Conservation (phyloP, 805 yeast genomes). For the Kluyveromyces siamensis region DNA sequence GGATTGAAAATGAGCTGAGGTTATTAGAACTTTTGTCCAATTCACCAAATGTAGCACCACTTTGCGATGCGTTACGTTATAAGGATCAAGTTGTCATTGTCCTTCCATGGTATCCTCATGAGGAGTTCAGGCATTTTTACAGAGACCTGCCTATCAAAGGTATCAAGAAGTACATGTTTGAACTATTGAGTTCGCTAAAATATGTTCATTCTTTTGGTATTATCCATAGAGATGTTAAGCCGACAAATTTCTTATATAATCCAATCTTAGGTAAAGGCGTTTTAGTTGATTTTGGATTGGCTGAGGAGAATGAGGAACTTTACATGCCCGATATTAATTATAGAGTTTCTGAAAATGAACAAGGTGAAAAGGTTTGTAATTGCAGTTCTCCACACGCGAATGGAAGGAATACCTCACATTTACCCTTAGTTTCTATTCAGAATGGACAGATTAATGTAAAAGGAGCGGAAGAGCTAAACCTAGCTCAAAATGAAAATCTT, state of each 20-base stretch:
- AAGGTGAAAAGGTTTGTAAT: not conserved
- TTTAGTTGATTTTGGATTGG: conserved; percentile 85
- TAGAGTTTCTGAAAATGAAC: conserved; percentile 4
- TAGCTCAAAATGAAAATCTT: conserved; percentile 1
- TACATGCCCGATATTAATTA: conserved; percentile 8
- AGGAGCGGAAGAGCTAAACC: conserved; percentile 7
- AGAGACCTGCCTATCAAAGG: conserved; percentile 73
- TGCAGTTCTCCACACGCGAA: conserved; percentile 1
- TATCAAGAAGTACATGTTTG: conserved; percentile 70
- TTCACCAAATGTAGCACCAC: conserved; percentile 71
- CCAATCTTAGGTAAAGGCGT: conserved; percentile 72
- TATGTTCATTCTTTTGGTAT: conserved; percentile 67
- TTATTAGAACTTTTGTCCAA: conserved; percentile 62
- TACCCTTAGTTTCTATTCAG: conserved; percentile 24
- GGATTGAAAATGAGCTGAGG: conserved; percentile 83
- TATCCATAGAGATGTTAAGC: conserved; percentile 89
- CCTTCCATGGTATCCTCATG: conserved; percentile 81
- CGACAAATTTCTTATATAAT: conserved; percentile 60
- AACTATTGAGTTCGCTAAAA: conserved; percentile 60
- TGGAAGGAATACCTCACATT: conserved; percentile 1
- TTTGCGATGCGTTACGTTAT: conserved; percentile 76
- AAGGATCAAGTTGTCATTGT: conserved; percentile 93
- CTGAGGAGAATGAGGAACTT: conserved; percentile 45
- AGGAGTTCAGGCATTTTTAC: conserved; percentile 82
- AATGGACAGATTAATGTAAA: conserved; percentile 26